A percentile compares a stretch with the other conserved stretches of the same genome.
Conservation (phyloP, 108 stramenopile species). For the Parietichytrium sp. region DNA sequence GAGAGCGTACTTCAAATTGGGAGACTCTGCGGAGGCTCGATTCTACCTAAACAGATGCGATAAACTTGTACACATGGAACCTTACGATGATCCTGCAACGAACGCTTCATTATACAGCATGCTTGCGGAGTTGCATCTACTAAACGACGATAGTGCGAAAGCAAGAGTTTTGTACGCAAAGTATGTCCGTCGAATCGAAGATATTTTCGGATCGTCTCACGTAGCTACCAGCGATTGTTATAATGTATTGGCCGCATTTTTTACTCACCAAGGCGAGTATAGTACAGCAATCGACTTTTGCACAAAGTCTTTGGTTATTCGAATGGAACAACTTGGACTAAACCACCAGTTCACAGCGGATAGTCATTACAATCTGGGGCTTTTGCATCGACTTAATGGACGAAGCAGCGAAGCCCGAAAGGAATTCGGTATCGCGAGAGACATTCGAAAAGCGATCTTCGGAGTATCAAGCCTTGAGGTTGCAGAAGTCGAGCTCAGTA, state of each 20-base stretch:
- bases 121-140: background rate
- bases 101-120: background rate
- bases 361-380: slow-evolving; percentile 23
- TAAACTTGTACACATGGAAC: background rate
- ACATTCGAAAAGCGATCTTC: background rate
- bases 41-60: background rate
- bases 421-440: slow-evolving; percentile 5
- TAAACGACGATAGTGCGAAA: background rate
- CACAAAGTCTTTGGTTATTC: background rate
- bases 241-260: slow-evolving; percentile 12
- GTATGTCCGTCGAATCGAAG: background rate
- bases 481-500: slow-evolving; percentile 24
- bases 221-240: slow-evolving; percentile 26
- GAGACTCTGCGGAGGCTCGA: slow-evolving; percentile 5
- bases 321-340: background rate
- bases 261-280: background rate
- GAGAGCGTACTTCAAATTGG: background rate
- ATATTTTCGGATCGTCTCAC: background rate
- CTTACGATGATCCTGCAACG: slow-evolving; percentile 10
- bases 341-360: slow-evolving; percentile 30
- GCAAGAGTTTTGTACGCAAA: slow-evolving; percentile 18
- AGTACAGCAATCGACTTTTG: slow-evolving; percentile 3
- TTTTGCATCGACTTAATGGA: background rate
- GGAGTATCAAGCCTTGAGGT: background rate
- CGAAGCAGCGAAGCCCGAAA: background rate